Conservation (phyloP, 129 eudicot genomes). For the Gnaphalium uliginosum region DNA sequence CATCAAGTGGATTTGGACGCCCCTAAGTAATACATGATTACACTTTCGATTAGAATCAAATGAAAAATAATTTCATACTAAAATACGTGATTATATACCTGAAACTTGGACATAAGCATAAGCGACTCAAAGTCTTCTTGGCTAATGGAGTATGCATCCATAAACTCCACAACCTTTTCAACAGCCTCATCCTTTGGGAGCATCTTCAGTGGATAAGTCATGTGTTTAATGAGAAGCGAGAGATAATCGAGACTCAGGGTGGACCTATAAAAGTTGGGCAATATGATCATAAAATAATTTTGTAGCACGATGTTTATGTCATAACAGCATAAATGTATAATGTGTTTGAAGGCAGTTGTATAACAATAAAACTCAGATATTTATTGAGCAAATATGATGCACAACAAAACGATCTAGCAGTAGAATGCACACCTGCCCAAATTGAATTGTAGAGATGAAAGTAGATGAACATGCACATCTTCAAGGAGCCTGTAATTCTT, state of each 20-base stretch:
- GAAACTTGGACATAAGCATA: slow-evolving; percentile 68
- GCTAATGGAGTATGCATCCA: slow-evolving; percentile 89
- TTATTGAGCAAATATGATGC: background rate
- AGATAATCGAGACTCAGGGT: slow-evolving; percentile 77
- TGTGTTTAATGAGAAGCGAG: slow-evolving; percentile 66
- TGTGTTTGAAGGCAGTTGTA: slow-evolving; percentile 2
- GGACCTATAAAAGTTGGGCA: slow-evolving; percentile 55
- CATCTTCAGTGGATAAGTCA: slow-evolving; percentile 74
- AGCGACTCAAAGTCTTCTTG: slow-evolving; percentile 89
- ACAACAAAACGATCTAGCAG: background rate
- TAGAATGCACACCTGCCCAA: slow-evolving; percentile 60
- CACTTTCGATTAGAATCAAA: background rate
- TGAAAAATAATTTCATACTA: background rate
- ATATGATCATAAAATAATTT: background rate
- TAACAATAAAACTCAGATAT: background rate
- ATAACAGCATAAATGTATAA: background rate
- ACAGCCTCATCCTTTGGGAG: slow-evolving; percentile 98
- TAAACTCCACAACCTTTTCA: slow-evolving; percentile 88
- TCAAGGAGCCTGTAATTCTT: slow-evolving; percentile 91
- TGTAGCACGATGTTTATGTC: background rate
- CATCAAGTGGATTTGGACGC: slow-evolving; percentile 70
- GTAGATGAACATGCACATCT: slow-evolving; percentile 87
- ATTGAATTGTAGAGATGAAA: slow-evolving; percentile 76
- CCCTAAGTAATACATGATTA: slow-evolving; percentile 48
- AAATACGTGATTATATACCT: slow-evolving; percentile 44